A percentile compares a stretch with the other conserved stretches of the same genome.
Evolutionary conservation across 352 stramenopile genomes (phyloP).

Genomic region (Phytopythium boreale): DNA sequence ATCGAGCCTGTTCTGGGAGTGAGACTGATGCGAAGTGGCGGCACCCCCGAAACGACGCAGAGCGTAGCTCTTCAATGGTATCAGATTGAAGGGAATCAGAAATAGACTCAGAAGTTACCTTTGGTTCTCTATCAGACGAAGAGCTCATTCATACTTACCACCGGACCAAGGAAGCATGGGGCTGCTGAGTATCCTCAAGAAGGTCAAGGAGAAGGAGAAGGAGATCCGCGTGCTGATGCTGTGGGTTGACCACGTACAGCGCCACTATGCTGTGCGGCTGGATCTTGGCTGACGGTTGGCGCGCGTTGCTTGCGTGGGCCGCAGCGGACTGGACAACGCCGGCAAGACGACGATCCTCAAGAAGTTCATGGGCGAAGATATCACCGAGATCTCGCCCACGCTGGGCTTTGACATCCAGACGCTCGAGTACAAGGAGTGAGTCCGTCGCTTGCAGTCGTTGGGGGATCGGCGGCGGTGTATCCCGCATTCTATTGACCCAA

Average conservation of each 20-base stretch:
- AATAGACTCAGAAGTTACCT: neutral
- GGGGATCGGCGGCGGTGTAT: too few relatives aligned
- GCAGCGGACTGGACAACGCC: conserved; percentile 96
- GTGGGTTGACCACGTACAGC: conserved; percentile 25
- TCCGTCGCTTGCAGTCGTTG: neutral
- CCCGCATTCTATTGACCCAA: too few relatives aligned
- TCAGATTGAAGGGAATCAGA: neutral
- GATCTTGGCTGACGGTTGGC: neutral
- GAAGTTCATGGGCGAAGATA: conserved; percentile 95
- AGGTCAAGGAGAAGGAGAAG: conserved; percentile 99
- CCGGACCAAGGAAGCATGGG: conserved; percentile 61
- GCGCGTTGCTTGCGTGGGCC: conserved; percentile 9
- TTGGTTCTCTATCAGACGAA: neutral
- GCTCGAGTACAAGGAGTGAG: conserved; percentile 93
- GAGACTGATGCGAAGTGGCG: neutral
- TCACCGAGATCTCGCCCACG: conserved; percentile 92
- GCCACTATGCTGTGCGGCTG: neutral
- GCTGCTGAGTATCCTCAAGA: conserved; percentile 93
- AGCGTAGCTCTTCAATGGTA: neutral
- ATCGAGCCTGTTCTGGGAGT: neutral
- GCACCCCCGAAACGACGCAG: conserved; percentile 6
- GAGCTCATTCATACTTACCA: too few relatives aligned
- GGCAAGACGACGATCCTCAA: conserved; percentile 98
- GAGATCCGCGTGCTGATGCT: conserved; percentile 98
- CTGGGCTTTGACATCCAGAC: conserved; percentile 98